A percentile compares a stretch with the other conserved stretches of the same genome.
Conservation (phyloP, 371 early-diverging fungal species). For the Mucor mucedo region DNA sequence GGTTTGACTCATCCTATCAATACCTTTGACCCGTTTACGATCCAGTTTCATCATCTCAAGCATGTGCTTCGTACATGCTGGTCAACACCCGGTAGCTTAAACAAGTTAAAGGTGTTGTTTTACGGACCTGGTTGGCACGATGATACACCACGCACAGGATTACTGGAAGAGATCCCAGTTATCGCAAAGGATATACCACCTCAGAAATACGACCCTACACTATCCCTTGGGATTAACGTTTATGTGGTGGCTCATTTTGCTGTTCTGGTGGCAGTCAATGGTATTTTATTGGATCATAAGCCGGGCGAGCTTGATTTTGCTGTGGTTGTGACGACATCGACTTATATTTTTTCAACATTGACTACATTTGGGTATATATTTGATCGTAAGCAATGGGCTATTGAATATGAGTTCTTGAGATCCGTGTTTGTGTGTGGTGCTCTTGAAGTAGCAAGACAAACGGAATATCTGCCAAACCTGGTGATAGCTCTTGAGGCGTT, state of each 20-base stretch:
- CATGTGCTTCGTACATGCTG: conserved; percentile 45
- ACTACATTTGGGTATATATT: conserved; percentile 32
- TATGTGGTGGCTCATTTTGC: conserved; percentile 43
- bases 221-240: conserved; percentile 42
- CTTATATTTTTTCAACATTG: conserved; percentile 21
- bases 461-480: background rate
- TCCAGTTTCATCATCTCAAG: conserved; percentile 54
- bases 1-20: conserved; percentile 64
- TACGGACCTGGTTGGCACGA: conserved; percentile 67
- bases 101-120: conserved; percentile 58
- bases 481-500: background rate
- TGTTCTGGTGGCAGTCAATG: conserved; percentile 33
- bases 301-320: conserved; percentile 13
- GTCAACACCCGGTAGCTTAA: conserved; percentile 39
- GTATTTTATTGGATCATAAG: conserved; percentile 18
- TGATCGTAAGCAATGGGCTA: conserved; percentile 20
- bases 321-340: conserved; percentile 1
- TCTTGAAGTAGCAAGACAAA: conserved; percentile 3
- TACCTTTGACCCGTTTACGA: conserved; percentile 57
- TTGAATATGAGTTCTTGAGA: conserved; percentile 20
- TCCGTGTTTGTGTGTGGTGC: conserved; percentile 6
- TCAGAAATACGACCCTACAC: conserved; percentile 47
- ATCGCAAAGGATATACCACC: conserved; percentile 49
- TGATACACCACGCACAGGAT: conserved; percentile 50
- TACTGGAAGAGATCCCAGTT: conserved; percentile 51